Percentiles rank a stretch among this genome's conserved stretches.
These are phyloP conservation scores for Micractinium sp. DNA, from an alignment of 139 green algal genomes.

Conservation along the genomic window DNA sequence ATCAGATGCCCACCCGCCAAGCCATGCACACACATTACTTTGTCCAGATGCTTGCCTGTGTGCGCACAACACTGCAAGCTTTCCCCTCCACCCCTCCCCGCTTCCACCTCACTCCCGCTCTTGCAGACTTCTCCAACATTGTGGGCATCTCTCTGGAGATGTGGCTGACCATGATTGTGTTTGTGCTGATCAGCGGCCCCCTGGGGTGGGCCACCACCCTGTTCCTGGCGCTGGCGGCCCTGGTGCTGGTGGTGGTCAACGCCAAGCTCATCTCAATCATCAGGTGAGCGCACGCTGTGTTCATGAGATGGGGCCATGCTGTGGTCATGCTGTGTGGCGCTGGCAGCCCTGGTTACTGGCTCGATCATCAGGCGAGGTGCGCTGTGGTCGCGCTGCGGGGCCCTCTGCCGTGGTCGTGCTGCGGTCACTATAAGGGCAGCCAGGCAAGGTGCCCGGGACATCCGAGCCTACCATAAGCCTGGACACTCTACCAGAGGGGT, in stretches of 20 bases:
- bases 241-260: slow-evolving; percentile 41
- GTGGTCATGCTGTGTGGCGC: too few relatives aligned
- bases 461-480: too few relatives aligned
- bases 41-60: too few relatives aligned
- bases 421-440: neutral
- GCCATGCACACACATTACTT: too few relatives aligned
- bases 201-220: slow-evolving; percentile 37
- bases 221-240: slow-evolving; percentile 19
- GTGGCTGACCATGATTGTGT: slow-evolving; percentile 37
- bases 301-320: neutral
- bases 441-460: neutral
- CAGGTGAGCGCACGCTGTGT: slow-evolving; percentile 9
- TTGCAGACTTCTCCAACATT: neutral
- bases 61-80: neutral
- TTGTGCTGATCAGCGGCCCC: slow-evolving; percentile 39
- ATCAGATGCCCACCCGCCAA: neutral
- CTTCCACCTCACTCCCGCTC: too few relatives aligned
- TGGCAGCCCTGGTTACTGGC: too few relatives aligned
- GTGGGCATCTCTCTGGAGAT: slow-evolving; percentile 39
- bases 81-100: neutral
- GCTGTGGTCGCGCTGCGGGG: too few relatives aligned
- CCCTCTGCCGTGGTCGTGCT: too few relatives aligned
- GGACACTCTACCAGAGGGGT: too few relatives aligned
- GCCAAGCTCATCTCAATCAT: slow-evolving; percentile 48
- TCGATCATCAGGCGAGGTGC: too few relatives aligned